Conservation (phyloP, 2,329 filamentous ascomycete genomes). For the Alternaria sp. region DNA sequence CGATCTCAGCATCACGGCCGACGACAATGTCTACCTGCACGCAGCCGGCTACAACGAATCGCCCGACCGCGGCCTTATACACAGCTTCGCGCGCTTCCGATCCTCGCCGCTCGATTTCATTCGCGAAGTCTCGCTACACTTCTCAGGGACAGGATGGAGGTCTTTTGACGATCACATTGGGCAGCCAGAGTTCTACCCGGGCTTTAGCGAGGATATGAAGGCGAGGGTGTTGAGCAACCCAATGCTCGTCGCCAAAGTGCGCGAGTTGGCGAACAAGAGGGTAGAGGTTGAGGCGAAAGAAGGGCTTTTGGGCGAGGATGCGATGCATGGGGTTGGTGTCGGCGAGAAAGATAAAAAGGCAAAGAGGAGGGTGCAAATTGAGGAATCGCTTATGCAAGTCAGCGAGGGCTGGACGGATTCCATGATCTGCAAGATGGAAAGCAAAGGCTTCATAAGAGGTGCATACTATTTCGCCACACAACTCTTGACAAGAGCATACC, state of each 20-base stretch:
- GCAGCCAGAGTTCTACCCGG: conserved; percentile 90
- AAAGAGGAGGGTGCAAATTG: conserved; percentile 72
- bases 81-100: conserved; percentile 87
- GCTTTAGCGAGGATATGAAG: conserved; percentile 92
- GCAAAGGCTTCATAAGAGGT: conserved; percentile 86
- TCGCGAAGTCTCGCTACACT: conserved; percentile 89
- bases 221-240: conserved; percentile 75
- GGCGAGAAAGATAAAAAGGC: conserved; percentile 64
- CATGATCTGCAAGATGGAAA: conserved; percentile 99
- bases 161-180: conserved; percentile 90
- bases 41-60: conserved; percentile 51
- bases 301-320: conserved; percentile 64
- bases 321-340: conserved; percentile 46
- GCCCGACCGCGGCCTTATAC: conserved; percentile 73
- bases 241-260: conserved; percentile 75
- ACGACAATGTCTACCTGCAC: conserved; percentile 54
- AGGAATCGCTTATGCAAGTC: conserved; percentile 76
- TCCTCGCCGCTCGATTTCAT: conserved; percentile 78
- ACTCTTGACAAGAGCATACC: conserved; percentile 88
- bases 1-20: conserved; percentile 55
- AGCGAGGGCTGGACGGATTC: conserved; percentile 86
- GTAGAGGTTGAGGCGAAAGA: conserved; percentile 78
- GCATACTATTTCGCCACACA: conserved; percentile 92
- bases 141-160: conserved; percentile 93
- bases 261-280: conserved; percentile 76